Base-by-base conservation (phyloP, 805 yeast genomes). In the Yamadazyma tumulicola region DNA sequence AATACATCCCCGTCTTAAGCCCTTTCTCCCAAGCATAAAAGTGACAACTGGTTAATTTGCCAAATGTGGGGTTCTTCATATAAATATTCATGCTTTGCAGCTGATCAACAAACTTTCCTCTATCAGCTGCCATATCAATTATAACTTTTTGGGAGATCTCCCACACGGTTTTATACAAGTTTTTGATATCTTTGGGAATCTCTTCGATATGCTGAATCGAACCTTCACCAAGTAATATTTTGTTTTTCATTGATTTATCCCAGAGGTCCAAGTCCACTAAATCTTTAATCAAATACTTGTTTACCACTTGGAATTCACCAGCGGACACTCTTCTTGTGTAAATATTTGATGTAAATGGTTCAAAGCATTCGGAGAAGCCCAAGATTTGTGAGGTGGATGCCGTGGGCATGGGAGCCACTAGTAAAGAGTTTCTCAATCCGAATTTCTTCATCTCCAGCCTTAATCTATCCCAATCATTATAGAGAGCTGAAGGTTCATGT, bases 351-450 rank as follows among this genome's bases (percentile, higher is more conserved):
- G 98, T 89, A 57, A 80, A 79, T 9, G 98, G 97, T 61, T 91
- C 98, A 59, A 91, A 91, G 62, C 97, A 89, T 65, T 91, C 97
- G 49, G 80, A 89, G 68, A 75, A 86, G 25, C 97, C 97, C 34
- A 91, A 69, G 33, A 91, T 89, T 66, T 88, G 97, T 3, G 97
- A 91, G 2, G 97, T 91, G 1, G 97, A 87, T 2, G 97, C 97
- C 12, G 97, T 91, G 28, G 97, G 97, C 97, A 91, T 91, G 34
- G 96, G 93, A 1, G 94, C 97, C 21, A 89, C 85, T 12, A 89
- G 59, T 37, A 91, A 64, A 4, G 97, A 91, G 67, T 91, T 91
- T 53, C 97, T 70, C 26, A 91, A 51, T 31, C 97, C 97, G 51
- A 77, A 61, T 42, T 63, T 58, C 33, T 63, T 62, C 41, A 91